Conservation (phyloP, 2,329 filamentous ascomycete species). For the Alternaria sp. region DNA sequence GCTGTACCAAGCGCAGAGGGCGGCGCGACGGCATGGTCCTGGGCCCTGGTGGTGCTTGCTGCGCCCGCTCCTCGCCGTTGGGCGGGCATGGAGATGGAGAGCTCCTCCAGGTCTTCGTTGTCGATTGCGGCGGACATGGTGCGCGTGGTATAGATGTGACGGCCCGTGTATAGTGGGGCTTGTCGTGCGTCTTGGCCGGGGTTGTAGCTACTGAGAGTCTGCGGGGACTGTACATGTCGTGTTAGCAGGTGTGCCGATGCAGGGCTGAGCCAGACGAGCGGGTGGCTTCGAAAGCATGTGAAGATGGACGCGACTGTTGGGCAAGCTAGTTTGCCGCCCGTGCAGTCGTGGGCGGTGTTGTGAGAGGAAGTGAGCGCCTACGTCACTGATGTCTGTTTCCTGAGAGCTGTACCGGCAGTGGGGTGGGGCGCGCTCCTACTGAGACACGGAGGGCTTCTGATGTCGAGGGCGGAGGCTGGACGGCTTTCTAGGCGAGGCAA, state of each 20-base stretch:
- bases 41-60: constrained; percentile 41
- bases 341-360: background rate
- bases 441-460: constrained; percentile 2
- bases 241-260: constrained; percentile 22
- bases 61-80: constrained; percentile 61
- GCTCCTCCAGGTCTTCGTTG: constrained; percentile 72
- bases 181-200: constrained; percentile 9
- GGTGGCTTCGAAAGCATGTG: constrained; percentile 11
- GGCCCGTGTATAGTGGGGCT: constrained; percentile 6
- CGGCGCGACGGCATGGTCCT: constrained; percentile 48
- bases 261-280: constrained; percentile 11
- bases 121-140: constrained; percentile 65
- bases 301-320: constrained; percentile 8
- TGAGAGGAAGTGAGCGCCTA: constrained; percentile 10
- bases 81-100: constrained; percentile 77
- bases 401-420: constrained; percentile 10
- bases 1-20: constrained; percentile 36
- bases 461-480: background rate
- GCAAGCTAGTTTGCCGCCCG: constrained; percentile 6
- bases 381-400: constrained; percentile 17
- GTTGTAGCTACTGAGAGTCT: constrained; percentile 6
- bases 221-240: constrained; percentile 12
- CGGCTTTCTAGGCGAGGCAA: constrained; percentile 3
- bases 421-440: constrained; percentile 10
- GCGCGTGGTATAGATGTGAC: constrained; percentile 12